Evolutionary conservation across 805 yeast species (phyloP).

Genomic region (Metschnikowia continentalis): DNA sequence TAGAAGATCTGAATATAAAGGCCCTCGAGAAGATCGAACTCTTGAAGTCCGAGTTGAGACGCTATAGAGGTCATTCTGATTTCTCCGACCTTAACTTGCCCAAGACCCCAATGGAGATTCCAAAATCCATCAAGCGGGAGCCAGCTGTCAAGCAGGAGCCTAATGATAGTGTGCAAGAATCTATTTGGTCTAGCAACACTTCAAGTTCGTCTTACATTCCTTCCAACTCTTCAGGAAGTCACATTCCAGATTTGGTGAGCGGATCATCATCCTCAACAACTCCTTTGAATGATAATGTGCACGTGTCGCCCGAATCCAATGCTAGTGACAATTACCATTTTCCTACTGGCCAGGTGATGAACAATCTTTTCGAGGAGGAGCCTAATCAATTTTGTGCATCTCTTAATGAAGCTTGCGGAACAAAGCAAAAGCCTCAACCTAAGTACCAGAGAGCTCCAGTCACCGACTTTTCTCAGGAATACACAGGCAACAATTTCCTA

Average conservation of each 20-base stretch:
- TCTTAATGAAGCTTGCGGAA: conserved; percentile 80
- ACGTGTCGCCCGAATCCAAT: conserved; percentile 31
- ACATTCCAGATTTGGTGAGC: conserved; percentile 34
- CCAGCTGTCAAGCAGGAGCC: conserved; percentile 2
- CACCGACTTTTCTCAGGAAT: conserved; percentile 5
- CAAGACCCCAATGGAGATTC: background rate
- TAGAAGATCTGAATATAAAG: conserved; percentile 69
- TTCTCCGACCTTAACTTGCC: conserved; percentile 22
- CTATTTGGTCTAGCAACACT: conserved; percentile 34
- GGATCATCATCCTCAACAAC: conserved; percentile 36
- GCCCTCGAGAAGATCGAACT: conserved; percentile 71
- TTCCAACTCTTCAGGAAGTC: conserved; percentile 7
- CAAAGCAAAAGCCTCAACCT: conserved; percentile 65
- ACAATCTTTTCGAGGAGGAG: conserved; percentile 55
- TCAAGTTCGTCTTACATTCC: conserved; percentile 7
- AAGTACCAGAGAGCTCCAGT: conserved; percentile 23
- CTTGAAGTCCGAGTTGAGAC: conserved; percentile 65
- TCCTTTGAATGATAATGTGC: conserved; percentile 35
- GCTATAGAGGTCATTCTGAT: conserved; percentile 44
- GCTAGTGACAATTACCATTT: conserved; percentile 15
- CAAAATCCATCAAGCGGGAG: background rate
- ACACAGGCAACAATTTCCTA: conserved; percentile 5
- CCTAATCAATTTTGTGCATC: conserved; percentile 72
- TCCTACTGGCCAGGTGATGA: conserved; percentile 11
- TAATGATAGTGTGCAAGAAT: conserved; percentile 20